These are phyloP conservation scores for Hypoxylon fuscum DNA, from an alignment of 495 filamentous ascomycete genomes.

Conservation along the genomic window DNA sequence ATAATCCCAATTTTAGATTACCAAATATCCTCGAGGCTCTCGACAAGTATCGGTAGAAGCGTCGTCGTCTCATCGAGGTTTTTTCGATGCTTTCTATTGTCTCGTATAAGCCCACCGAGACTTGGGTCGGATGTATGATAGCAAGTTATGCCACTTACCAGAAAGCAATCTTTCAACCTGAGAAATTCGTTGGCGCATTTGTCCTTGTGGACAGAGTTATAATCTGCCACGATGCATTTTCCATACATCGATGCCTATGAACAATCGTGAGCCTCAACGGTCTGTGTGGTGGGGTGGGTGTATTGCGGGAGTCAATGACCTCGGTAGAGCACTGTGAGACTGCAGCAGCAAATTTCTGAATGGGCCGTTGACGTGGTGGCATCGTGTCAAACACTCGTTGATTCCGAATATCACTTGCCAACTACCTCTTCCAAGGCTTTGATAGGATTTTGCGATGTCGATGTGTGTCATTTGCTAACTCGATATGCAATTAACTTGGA, in stretches of 20 bases:
- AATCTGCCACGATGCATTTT: constrained; percentile 90
- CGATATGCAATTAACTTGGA: too few relatives aligned
- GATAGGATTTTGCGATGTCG: too few relatives aligned
- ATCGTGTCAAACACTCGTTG: constrained; percentile 31
- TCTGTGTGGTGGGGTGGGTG: background rate
- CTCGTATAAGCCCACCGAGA: constrained; percentile 9
- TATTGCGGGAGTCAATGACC: constrained; percentile 55
- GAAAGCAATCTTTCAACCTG: constrained; percentile 84
- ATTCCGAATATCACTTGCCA: background rate
- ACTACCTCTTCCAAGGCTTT: too few relatives aligned
- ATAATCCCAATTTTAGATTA: too few relatives aligned
- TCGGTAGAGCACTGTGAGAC: constrained; percentile 84
- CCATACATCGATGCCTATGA: constrained; percentile 83
- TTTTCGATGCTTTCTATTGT: constrained; percentile 35
- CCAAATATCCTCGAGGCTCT: too few relatives aligned
- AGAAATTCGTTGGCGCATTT: constrained; percentile 90
- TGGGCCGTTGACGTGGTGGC: constrained; percentile 67
- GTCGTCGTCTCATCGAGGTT: constrained; percentile 9
- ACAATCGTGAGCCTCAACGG: constrained; percentile 2
- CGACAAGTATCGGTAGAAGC: background rate
- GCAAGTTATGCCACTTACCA: constrained; percentile 63
- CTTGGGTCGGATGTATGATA: background rate
- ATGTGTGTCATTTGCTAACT: too few relatives aligned
- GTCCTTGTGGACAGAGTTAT: constrained; percentile 89
- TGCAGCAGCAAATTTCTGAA: constrained; percentile 87